Conservation (phyloP, 2,329 filamentous ascomycete species). For the Exserohilum rostratum region DNA sequence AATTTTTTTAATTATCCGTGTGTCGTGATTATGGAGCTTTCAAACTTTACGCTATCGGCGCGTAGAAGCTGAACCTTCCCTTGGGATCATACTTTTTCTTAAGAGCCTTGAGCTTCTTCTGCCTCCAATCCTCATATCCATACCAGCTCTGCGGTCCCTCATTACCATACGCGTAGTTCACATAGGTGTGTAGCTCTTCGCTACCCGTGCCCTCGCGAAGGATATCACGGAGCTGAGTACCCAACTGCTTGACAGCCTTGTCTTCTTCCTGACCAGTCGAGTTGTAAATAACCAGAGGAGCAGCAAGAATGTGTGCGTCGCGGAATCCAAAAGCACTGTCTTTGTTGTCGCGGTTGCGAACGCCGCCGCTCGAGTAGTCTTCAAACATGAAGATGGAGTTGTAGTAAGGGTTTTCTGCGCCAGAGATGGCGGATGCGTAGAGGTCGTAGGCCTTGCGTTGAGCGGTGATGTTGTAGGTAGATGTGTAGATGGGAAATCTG, state of each 20-base stretch:
- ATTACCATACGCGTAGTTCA: constrained; percentile 45
- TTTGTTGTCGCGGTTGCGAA: constrained; percentile 28
- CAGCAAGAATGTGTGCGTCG: constrained; percentile 37
- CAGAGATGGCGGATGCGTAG: constrained; percentile 44
- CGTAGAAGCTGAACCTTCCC: constrained; percentile 40
- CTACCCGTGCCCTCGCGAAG: constrained; percentile 26
- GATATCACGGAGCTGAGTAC: constrained; percentile 25
- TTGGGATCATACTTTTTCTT: constrained; percentile 46
- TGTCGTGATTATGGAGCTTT: too few species aligned
- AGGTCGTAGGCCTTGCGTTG: constrained; percentile 48
- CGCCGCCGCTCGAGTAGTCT: constrained; percentile 57
- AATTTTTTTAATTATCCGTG: too few species aligned
- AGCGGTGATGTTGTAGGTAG: constrained; percentile 43
- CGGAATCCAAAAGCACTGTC: constrained; percentile 46
- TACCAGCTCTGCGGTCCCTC: constrained; percentile 40
- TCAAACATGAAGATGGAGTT: constrained; percentile 62
- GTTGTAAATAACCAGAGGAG: constrained; percentile 27
- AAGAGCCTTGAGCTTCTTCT: constrained; percentile 37
- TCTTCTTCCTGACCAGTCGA: constrained; percentile 14
- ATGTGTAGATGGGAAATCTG: constrained; percentile 31
- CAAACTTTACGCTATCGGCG: constrained; percentile 19
- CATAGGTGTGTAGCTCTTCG: constrained; percentile 35
- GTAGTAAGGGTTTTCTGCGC: constrained; percentile 29
- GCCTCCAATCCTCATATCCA: constrained; percentile 41
- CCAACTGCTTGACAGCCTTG: constrained; percentile 18